Base-by-base conservation (phyloP, 2,329 filamentous ascomycete species). In the Leptographium wingfieldii region DNA sequence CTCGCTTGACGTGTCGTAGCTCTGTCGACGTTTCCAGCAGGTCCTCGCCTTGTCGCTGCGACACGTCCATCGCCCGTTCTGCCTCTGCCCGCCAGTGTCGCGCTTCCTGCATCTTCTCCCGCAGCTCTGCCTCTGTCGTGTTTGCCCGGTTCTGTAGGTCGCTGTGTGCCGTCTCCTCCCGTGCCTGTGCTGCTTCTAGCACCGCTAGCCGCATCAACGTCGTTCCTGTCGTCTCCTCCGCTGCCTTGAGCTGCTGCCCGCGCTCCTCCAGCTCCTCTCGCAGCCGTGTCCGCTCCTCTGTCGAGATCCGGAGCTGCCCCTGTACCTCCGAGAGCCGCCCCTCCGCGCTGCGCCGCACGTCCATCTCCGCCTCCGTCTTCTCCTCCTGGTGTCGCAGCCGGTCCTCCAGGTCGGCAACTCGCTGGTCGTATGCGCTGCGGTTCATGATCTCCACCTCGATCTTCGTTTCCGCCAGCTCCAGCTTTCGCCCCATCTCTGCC, bases 281-380 rank as follows among this genome's bases (percentile, higher is more conserved):
- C 5, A 92, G 79, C 59, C 85, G 80, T 64, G 80, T 80, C 64
- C 88, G 85, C 68, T 91, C 86, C 68, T 90, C 85, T n/a, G 86
- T 82, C 5, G 86, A 81, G 63, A 84, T 80, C 61, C 83, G 81
- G 31, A 90, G 77, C 27, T 86, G 78, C 59, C 84, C 79, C 70
- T 91, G 85, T n/a, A 85, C 78, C 68, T 92, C 87, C 5, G 85
- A 81, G 16, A 90, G 75, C 62, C 82, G 82, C 67, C 92, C 88
- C 69, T 92, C 87, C 1, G 85, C 85, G 40, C 82, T 78, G 59
- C 86, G 81, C 61, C 87, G 82, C 55, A 74, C 73, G 53, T 79
- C 75, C 61, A 86, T 73, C 66, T 92, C 86, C 58, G 82, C 73
- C 63, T 90, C 86, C 1, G 79, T 80, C 60, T 80, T 79, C 43